Evolutionary conservation across 2,329 filamentous ascomycete genomes (phyloP).

Genomic region (Purpureocillium lavendulum): DNA sequence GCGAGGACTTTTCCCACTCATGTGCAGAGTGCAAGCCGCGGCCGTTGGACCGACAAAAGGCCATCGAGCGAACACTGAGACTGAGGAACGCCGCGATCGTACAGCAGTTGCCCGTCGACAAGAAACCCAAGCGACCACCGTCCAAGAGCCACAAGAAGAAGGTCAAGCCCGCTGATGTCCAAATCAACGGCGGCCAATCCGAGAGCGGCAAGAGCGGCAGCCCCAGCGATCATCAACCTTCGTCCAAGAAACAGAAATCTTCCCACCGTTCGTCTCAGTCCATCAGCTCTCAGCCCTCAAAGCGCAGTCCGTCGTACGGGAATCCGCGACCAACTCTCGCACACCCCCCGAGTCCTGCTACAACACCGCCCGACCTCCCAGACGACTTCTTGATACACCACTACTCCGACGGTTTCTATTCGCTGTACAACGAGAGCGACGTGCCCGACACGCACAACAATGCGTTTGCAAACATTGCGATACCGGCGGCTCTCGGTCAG

Average conservation of each 20-base stretch:
- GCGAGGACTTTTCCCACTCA: slow-evolving; percentile 68
- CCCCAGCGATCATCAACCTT: slow-evolving; percentile 40
- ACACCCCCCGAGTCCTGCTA: slow-evolving; percentile 67
- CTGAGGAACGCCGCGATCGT: slow-evolving; percentile 33
- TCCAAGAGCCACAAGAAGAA: slow-evolving; percentile 88
- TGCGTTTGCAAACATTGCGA: slow-evolving; percentile 65
- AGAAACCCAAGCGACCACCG: slow-evolving; percentile 65
- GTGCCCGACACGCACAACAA: slow-evolving; percentile 60
- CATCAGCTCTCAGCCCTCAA: slow-evolving; percentile 57
- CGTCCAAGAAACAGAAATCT: slow-evolving; percentile 73
- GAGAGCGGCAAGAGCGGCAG: slow-evolving; percentile 43
- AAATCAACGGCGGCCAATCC: slow-evolving; percentile 57
- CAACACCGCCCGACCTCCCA: slow-evolving; percentile 58
- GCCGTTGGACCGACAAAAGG: slow-evolving; percentile 62
- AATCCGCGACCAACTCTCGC: slow-evolving; percentile 52
- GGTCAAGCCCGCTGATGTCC: slow-evolving; percentile 59
- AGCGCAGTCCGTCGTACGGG: slow-evolving; percentile 56
- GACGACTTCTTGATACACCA: slow-evolving; percentile 57
- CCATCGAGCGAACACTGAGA: slow-evolving; percentile 62
- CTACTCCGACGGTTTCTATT: slow-evolving; percentile 68
- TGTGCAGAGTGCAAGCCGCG: slow-evolving; percentile 85
- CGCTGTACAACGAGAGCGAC: slow-evolving; percentile 58
- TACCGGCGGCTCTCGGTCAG: slow-evolving; percentile 64
- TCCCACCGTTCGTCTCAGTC: slow-evolving; percentile 74
- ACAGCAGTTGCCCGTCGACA: slow-evolving; percentile 46